These are phyloP conservation scores for Phytopythium oedochilum DNA, from an alignment of 352 stramenopile species.

Conservation along the genomic window DNA sequence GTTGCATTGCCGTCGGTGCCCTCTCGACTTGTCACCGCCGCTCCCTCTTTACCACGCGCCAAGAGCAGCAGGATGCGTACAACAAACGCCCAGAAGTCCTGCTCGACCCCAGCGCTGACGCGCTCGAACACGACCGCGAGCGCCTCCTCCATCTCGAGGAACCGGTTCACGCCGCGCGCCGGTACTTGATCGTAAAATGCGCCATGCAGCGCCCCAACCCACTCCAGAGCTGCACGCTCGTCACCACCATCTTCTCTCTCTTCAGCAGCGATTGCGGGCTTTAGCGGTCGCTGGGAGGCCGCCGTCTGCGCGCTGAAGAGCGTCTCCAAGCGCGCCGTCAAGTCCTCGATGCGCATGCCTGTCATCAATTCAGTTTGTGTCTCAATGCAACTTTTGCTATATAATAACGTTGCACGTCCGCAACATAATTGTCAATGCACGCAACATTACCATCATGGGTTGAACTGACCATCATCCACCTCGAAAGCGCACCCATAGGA, in stretches of 20 bases:
- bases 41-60: conserved; percentile 9
- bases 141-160: conserved; percentile 42
- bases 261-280: too few species aligned
- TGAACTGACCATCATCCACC: conserved; percentile 7
- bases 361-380: too few species aligned
- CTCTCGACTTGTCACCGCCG: background rate
- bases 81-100: conserved; percentile 28
- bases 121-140: conserved; percentile 23
- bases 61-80: conserved; percentile 37
- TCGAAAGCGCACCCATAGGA: background rate
- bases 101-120: conserved; percentile 4
- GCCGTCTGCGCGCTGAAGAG: background rate
- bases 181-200: conserved; percentile 25
- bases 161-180: conserved; percentile 32
- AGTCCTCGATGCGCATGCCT: background rate
- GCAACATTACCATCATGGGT: background rate
- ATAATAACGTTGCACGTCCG: too few species aligned
- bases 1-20: background rate
- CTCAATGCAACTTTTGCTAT: too few species aligned
- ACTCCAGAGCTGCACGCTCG: conserved; percentile 8
- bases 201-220: conserved; percentile 15
- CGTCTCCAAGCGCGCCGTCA: background rate
- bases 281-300: background rate
- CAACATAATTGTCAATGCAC: too few species aligned
- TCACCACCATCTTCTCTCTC: background rate